Evolutionary conservation across 768 basidiomycete species (phyloP), one percentile per base, ranked within the genome.

Genomic region (Suillus paluster): DNA sequence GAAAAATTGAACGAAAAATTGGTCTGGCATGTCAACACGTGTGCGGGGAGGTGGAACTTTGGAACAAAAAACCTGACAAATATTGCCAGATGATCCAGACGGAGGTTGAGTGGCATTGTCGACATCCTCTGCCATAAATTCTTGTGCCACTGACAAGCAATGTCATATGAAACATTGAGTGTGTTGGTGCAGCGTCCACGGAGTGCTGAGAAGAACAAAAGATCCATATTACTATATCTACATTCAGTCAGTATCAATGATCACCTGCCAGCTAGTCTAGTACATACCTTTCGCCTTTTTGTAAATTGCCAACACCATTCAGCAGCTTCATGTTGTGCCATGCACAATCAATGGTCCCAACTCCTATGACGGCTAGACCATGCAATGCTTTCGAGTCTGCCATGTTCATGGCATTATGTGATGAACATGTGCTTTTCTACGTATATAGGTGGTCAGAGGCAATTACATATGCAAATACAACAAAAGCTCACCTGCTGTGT

Each of bases 31-130:
- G 42, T 19, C 0, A 63, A 19, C 2, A 65, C 68, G 59, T 81
- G 80, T 1, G 64, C 73, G 19, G 68, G 63, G 38, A 78, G 65
- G 46, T 81, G 80, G 64, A 75, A 77, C 41, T 73, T 72, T 0
- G 78, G 79, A 19, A 81, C 9, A 2, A 70, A 58, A 41, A 56
- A 71, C 3, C 33, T 19, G 36, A 66, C 58, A 12, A 21, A 23
- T 21, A 25, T 33, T 5, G 57, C 14, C 15, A n/a, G 55, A 19
- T 21, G 17, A 14, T 61, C 23, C 2, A 59, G 17, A 8, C 41
- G 57, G 8, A 64, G 39, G 21, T 46, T 11, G 9, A 17, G 21
- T 1, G 50, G 50, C n/a, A 53, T 53, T 25, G 21, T 15, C 11
- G 25, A 10, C n/a, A 62, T 60, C 11, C 64, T 55, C 36, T n/a